Evolutionary conservation across 2,329 filamentous ascomycete species (phyloP), one percentile per base, ranked within the genome.

Genomic region (Ophiostoma ulmi): DNA sequence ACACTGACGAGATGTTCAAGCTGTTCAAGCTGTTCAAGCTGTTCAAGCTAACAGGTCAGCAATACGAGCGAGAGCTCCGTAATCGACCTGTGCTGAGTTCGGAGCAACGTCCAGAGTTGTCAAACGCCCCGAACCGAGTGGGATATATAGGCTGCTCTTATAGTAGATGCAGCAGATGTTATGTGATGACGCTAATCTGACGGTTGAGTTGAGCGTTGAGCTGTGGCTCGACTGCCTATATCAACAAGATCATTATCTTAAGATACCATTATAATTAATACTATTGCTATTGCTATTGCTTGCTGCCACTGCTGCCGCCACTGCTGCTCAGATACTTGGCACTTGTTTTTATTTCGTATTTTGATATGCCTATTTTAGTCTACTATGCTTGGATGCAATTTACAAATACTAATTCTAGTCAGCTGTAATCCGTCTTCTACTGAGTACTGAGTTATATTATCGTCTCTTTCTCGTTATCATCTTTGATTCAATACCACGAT

Each of bases 31-130:
- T 39, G 52, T 58, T 4, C 52, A n/a, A 58, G 8, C n/a, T 48
- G 44, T 39, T 39, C 10, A 10, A 39, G 38, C 38, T 39, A 39
- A 39, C 38, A 39, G 38, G 10, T 31, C 31, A 31, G 31, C 26
- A 31, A 31, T 31, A 31, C 44, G 20, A 20, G 44, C 17, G 4
- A 5, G 44, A 48, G 44, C 17, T 48, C 17, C 44, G 44, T 48
- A 48, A 6, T 48, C 17, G 17, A 48, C 44, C 41, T 48, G 44
- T 48, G 52, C 52, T 10, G 52, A 58, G 52, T 11, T 14, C 63
- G 63, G 63, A 65, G 63, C 63, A 65, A 41, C 35, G 63, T 65
- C 63, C 63, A 38, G 63, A 65, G 63, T 65, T 39, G 63, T 65
- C 63, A 17, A 41, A n/a, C 63, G 20, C 17, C 63, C 63, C 58